Evolutionary conservation across 2,329 filamentous ascomycete species (phyloP).

Genomic region (Arachnomyces sp.): DNA sequence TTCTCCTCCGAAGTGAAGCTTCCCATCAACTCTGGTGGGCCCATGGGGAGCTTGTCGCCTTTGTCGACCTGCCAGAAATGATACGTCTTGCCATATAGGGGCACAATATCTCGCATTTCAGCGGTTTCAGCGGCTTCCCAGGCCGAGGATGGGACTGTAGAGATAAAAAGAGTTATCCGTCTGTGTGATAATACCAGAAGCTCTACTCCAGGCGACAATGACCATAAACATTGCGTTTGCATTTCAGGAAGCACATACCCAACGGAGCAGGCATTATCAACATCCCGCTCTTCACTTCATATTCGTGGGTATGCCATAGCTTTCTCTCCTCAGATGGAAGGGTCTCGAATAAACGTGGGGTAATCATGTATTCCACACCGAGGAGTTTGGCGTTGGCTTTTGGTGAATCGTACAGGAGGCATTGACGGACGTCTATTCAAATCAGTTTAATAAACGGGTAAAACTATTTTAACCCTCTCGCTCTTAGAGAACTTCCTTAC

Average conservation of each 20-base stretch:
- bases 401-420: slow-evolving; percentile 71
- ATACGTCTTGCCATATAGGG: slow-evolving; percentile 74
- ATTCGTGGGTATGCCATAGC: slow-evolving; percentile 68
- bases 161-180: slow-evolving; percentile 26
- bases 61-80: slow-evolving; percentile 80
- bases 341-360: slow-evolving; percentile 56
- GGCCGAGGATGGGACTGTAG: slow-evolving; percentile 40
- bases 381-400: slow-evolving; percentile 62
- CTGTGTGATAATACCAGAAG: neutral
- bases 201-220: neutral
- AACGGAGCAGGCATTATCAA: slow-evolving; percentile 33
- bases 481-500: slow-evolving; percentile 23
- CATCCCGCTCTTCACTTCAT: slow-evolving; percentile 38
- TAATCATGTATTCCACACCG: slow-evolving; percentile 83
- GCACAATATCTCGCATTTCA: slow-evolving; percentile 70
- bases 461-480: neutral
- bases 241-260: slow-evolving; percentile 1
- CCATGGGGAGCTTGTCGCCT: slow-evolving; percentile 56
- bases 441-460: neutral
- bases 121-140: slow-evolving; percentile 72
- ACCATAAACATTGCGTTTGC: neutral
- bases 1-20: slow-evolving; percentile 39
- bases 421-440: slow-evolving; percentile 66
- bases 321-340: slow-evolving; percentile 60
- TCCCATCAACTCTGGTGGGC: slow-evolving; percentile 55